phyloP scores from a whole-genome alignment of 192 early-diverging fungal species.

The Tieghemiomyces parasiticus region DNA sequence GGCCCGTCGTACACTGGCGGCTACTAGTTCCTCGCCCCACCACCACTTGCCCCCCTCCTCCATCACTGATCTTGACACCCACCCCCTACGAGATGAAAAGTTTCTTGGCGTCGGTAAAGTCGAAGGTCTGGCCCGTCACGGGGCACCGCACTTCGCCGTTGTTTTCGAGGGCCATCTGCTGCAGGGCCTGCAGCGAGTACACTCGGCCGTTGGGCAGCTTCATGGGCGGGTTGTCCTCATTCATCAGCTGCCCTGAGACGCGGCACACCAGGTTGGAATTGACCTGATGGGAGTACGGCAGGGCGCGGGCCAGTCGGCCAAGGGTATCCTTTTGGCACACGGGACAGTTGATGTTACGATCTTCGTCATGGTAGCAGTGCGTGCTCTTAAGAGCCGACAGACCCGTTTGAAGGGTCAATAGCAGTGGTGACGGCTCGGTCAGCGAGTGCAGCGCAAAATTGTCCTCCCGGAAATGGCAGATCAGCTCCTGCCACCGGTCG shows the following conservation, averaged over 20 bases:
- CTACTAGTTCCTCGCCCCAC: not conserved
- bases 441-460: slow-evolving; percentile 82
- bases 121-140: slow-evolving; percentile 39
- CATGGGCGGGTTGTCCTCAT: slow-evolving; percentile 94
- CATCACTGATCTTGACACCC: not conserved
- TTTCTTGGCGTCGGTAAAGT: slow-evolving; percentile 48
- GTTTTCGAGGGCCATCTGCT: slow-evolving; percentile 46
- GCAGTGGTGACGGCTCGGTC: slow-evolving; percentile 72
- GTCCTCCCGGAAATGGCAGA: slow-evolving; percentile 66
- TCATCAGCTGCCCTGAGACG: slow-evolving; percentile 83
- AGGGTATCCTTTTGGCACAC: slow-evolving; percentile 78
- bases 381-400: slow-evolving; percentile 87
- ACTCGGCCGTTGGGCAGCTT: slow-evolving; percentile 91
- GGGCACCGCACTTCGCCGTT: slow-evolving; percentile 59
- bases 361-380: slow-evolving; percentile 55
- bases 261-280: slow-evolving; percentile 91
- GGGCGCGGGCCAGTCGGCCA: slow-evolving; percentile 61
- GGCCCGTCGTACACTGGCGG: not conserved
- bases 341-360: slow-evolving; percentile 89
- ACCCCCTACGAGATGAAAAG: slow-evolving; percentile 47
- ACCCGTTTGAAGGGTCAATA: slow-evolving; percentile 86
- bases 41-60: not conserved
- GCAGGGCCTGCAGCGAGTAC: slow-evolving; percentile 66
- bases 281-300: slow-evolving; percentile 89
- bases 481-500: slow-evolving; percentile 61